Conservation (phyloP, 1,284 basidiomycete genomes). For the Pyrrhoderma lamaoense region DNA sequence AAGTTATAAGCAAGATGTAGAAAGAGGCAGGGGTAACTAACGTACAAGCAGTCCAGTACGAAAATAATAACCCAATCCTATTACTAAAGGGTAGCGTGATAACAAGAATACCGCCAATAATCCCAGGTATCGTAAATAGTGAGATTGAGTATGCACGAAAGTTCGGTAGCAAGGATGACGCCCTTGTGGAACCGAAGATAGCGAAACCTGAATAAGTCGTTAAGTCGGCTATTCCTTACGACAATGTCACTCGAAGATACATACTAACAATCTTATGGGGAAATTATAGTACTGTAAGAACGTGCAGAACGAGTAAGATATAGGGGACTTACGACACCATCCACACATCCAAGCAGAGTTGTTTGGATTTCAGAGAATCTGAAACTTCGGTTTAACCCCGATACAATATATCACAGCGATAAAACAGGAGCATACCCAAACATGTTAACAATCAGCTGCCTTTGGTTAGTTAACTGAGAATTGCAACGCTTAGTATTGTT, state of each 20-base stretch:
- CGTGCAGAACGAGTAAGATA: neutral
- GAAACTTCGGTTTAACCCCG: neutral
- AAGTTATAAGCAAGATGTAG: neutral
- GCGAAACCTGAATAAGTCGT: constrained; percentile 17
- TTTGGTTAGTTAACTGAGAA: constrained; percentile 27
- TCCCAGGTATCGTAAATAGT: constrained; percentile 29
- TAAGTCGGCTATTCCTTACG: neutral
- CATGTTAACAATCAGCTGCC: constrained; percentile 28
- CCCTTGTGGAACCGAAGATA: constrained; percentile 20
- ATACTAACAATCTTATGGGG: constrained; percentile 7
- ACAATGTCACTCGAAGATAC: neutral
- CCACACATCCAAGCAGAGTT: constrained; percentile 25
- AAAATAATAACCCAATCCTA: constrained; percentile 26
- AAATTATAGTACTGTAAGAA: neutral
- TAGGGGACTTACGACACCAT: constrained; percentile 19
- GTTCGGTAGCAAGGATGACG: constrained; percentile 18
- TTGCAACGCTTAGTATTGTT: neutral
- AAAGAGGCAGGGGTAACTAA: neutral
- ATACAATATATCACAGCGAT: neutral
- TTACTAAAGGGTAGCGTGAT: constrained; percentile 27
- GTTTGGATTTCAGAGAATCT: constrained; percentile 14
- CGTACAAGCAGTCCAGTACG: constrained; percentile 26
- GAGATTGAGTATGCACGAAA: constrained; percentile 25
- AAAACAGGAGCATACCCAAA: constrained; percentile 24
- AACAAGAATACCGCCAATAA: constrained; percentile 28